Conservation (phyloP, 805 yeast genomes). For the Candida stauntonica region DNA sequence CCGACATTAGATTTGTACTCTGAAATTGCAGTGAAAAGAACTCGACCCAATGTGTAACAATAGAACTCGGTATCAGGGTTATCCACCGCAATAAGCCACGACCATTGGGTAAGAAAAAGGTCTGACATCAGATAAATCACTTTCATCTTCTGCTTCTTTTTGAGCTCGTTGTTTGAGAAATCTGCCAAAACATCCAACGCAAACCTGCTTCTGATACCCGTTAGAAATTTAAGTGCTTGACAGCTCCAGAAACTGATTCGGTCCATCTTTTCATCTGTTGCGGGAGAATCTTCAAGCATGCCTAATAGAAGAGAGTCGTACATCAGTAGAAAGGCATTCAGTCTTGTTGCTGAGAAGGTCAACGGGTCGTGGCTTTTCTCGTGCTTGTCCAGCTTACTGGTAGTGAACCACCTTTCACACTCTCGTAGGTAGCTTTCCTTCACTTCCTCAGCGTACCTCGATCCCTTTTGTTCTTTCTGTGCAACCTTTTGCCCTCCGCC, state of each 20-base stretch:
- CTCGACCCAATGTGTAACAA: conserved; percentile 17
- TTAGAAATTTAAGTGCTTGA: conserved; percentile 20
- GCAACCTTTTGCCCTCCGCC: conserved; percentile 1
- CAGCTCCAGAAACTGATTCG: conserved; percentile 20
- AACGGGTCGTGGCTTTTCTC: conserved; percentile 16
- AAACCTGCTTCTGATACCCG: conserved; percentile 15
- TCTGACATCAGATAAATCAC: conserved; percentile 14
- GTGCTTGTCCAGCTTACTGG: conserved; percentile 10
- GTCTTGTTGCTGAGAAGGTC: conserved; percentile 15
- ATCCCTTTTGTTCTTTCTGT: conserved; percentile 1
- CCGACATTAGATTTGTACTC: conserved; percentile 17
- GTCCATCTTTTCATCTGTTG: conserved; percentile 11
- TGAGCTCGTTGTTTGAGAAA: conserved; percentile 21
- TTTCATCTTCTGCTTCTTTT: conserved; percentile 14
- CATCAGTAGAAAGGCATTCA: conserved; percentile 16
- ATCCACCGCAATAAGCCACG: conserved; percentile 27
- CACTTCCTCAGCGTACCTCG: conserved; percentile 10
- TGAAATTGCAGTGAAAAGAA: conserved; percentile 11
- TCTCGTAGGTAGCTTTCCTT: conserved; percentile 17
- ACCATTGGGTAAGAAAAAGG: conserved; percentile 19
- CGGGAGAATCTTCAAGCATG: background rate
- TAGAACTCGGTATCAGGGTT: conserved; percentile 20
- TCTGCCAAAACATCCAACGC: conserved; percentile 15
- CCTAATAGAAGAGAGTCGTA: conserved; percentile 18
- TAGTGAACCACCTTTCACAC: conserved; percentile 18